Percentiles rank a stretch among this genome's conserved stretches.
phyloP scores from a whole-genome alignment of 805 yeast genomes.

The Huiozyma naganishii region DNA sequence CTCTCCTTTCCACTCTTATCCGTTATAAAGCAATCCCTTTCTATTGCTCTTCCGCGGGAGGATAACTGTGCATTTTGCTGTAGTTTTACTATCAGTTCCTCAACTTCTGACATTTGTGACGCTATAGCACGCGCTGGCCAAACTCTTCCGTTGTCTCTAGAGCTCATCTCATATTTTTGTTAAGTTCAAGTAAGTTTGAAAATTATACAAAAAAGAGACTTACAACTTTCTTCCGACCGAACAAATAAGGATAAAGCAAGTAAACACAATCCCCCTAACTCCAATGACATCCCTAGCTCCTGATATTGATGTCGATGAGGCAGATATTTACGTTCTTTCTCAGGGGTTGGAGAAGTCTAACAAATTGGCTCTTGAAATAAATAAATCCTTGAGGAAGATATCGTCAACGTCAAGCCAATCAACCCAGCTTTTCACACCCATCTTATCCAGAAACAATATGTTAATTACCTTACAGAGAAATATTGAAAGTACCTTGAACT shows the following conservation, averaged over 20 bases:
- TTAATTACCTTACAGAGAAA: constrained; percentile 45
- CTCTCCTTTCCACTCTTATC: constrained; percentile 8
- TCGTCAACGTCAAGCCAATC: constrained; percentile 22
- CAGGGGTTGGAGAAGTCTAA: constrained; percentile 56
- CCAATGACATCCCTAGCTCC: neutral
- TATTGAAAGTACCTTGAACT: constrained; percentile 41
- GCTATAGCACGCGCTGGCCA: too few species aligned
- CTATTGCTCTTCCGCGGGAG: constrained; percentile 27
- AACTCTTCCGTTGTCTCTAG: too few species aligned
- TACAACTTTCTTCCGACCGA: too few species aligned
- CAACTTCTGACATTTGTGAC: too few species aligned
- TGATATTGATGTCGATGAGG: constrained; percentile 56
- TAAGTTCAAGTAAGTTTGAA: too few species aligned
- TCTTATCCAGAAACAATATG: constrained; percentile 49
- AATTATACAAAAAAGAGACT: too few species aligned
- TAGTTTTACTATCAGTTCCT: constrained; percentile 10
- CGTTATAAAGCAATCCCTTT: constrained; percentile 20
- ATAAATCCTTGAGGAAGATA: constrained; percentile 43
- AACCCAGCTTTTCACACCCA: constrained; percentile 51
- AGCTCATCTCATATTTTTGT: too few species aligned
- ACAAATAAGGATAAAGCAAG: too few species aligned
- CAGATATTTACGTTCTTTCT: constrained; percentile 73
- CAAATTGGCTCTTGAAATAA: constrained; percentile 43
- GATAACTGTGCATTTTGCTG: constrained; percentile 14
- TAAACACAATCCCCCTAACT: neutral